phyloP scores from a whole-genome alignment of 2,329 filamentous ascomycete genomes.

The Epichloe aotearoae region DNA sequence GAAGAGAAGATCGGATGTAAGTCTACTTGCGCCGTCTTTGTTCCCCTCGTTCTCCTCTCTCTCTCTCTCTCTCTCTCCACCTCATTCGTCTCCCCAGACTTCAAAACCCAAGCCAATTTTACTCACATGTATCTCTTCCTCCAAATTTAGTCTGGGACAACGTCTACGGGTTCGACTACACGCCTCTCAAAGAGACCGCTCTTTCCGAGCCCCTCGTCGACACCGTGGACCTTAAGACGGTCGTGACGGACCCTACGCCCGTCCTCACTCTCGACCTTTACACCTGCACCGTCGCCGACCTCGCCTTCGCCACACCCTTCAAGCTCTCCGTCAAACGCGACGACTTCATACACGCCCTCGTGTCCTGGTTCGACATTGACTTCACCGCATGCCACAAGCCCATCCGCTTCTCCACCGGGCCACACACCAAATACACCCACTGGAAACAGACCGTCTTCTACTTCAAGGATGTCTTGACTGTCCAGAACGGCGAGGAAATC shows the following conservation, averaged over 20 bases:
- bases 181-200: conserved; percentile 82
- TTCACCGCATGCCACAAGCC: conserved; percentile 98
- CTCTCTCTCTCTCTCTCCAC: background rate
- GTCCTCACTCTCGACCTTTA: conserved; percentile 88
- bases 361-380: conserved; percentile 98
- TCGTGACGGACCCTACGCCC: conserved; percentile 79
- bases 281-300: conserved; percentile 70
- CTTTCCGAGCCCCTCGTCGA: conserved; percentile 94
- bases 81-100: too few relatives aligned
- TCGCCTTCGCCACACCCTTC: conserved; percentile 73
- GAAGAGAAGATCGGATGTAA: conserved; percentile 99
- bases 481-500: conserved; percentile 74
- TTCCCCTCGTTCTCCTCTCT: background rate
- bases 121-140: too few relatives aligned
- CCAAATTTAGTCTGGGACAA: conserved; percentile 83
- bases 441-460: conserved; percentile 99
- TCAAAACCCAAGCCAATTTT: background rate
- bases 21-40: conserved; percentile 20
- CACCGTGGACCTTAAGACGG: conserved; percentile 92
- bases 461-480: conserved; percentile 81
- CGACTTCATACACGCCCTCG: conserved; percentile 92
- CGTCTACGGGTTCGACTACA: conserved; percentile 96
- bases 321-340: conserved; percentile 64
- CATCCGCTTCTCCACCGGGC: conserved; percentile 90
- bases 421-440: conserved; percentile 98